These are phyloP conservation scores for Cyanidium caldarium DNA, from an alignment of 23 red algal genomes.

Conservation along the genomic window DNA sequence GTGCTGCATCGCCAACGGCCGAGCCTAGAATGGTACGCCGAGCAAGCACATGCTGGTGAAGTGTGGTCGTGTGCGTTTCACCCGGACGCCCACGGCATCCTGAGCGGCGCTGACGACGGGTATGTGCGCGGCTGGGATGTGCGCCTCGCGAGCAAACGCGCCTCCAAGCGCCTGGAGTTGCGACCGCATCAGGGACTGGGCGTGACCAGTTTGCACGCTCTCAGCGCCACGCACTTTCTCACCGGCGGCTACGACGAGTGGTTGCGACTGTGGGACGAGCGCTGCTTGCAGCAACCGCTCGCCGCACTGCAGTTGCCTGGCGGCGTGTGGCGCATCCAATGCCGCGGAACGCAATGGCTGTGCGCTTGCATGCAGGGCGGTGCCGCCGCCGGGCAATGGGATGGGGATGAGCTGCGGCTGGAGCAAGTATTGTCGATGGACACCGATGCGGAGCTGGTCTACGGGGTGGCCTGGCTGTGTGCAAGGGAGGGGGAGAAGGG, in stretches of 20 bases:
- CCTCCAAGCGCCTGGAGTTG: not conserved
- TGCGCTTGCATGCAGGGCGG: not conserved
- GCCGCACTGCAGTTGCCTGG: not conserved
- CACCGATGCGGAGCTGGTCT: not conserved
- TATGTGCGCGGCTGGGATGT: not conserved
- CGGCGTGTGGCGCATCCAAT: not conserved
- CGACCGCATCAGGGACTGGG: not conserved
- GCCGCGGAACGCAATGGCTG: not conserved
- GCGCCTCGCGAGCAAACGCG: not conserved
- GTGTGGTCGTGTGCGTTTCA: not conserved
- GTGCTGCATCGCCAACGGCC: not conserved
- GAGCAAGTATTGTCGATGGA: not conserved
- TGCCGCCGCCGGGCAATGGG: not conserved
- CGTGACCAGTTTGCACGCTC: not conserved
- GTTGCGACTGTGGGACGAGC: not conserved
- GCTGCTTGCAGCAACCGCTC: not conserved
- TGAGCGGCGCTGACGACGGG: not conserved
- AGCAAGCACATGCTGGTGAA: not conserved
- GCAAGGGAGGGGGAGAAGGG: not conserved
- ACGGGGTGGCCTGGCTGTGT: not conserved
- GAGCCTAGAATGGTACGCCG: not conserved
- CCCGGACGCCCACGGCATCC: not conserved
- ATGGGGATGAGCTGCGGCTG: not conserved
- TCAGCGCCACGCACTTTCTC: not conserved
- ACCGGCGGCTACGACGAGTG: not conserved